Base-by-base conservation (phyloP, 768 basidiomycete species). In the Sistotremastrum suecicum region DNA sequence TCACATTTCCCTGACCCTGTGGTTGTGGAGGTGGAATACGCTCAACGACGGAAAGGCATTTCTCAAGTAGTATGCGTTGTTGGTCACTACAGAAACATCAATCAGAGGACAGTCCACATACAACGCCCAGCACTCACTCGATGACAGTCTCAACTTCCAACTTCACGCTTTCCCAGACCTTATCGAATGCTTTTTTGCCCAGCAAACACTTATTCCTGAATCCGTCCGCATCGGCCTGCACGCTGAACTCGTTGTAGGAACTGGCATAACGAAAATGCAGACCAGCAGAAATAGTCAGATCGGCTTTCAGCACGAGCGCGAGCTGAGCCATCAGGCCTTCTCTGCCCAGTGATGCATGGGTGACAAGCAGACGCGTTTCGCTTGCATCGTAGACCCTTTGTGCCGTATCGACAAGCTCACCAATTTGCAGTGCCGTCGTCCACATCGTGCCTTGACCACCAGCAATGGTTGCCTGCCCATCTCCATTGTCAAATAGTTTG, bases 371-470 rank as follows among this genome's bases (percentile, higher is more conserved):
- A 55, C 95, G 85, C 43, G 94, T 98, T 65, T 99, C 95, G 20
- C 86, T 75, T 30, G 76, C 76, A 61, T 99, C 95, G 58, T 77
- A 91, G 43, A 92, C 89, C 51, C 90, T 77, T 59, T 94, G 88
- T 0, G 95, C 89, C 3, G 92, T 98, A 62, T 98, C 95, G 41
- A 98, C 84, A 43, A 99, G 83, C 62, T 99, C 94, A 48, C 95
- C 95, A 37, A 99, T 86, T 62, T 99, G 95, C 29, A 99, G 74
- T 4, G 89, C 86, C 0, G 94, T 98, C 0, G 89, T 87, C 95
- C 95, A 99, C 82, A 98, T 94, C 12, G 92, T 98, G 32, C 95
- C 95, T 56, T 89, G 84, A 2, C 91, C 95, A 34, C 95, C 95
- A 0, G 95, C 94, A 51, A 99, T 95, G n/a, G 94, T 97, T 7